Percentiles rank a stretch among this genome's conserved stretches.
phyloP scores from a whole-genome alignment of 495 filamentous ascomycete species.

The Penicillium salamii region DNA sequence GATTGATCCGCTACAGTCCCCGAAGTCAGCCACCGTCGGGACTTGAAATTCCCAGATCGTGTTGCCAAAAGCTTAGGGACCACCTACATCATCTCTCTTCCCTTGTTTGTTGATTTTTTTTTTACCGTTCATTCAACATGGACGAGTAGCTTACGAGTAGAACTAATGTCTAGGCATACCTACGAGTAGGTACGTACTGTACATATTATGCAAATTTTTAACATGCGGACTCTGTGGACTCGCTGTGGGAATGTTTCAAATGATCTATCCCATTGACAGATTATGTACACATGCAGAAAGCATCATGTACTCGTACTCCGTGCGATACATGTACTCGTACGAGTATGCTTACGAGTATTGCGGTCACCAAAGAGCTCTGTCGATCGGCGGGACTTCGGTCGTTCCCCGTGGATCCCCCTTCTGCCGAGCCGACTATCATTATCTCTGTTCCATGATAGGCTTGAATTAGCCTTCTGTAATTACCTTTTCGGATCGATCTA shows the following conservation, averaged over 20 bases:
- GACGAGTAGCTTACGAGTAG: too few relatives aligned
- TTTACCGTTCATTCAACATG: too few relatives aligned
- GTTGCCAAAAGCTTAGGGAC: constrained; percentile 1
- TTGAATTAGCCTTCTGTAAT: background rate
- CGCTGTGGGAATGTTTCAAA: background rate
- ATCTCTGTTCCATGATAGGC: background rate
- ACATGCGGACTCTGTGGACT: too few relatives aligned
- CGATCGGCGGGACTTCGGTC: background rate
- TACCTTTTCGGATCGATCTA: background rate
- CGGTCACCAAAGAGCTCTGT: constrained; percentile 1
- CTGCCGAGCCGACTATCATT: constrained; percentile 1
- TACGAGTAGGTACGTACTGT: too few relatives aligned
- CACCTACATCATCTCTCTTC: background rate
- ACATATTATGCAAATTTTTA: too few relatives aligned
- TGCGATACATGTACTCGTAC: too few relatives aligned
- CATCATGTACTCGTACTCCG: background rate
- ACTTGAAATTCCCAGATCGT: background rate
- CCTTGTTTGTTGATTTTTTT: too few relatives aligned
- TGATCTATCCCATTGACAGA: background rate
- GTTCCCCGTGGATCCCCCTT: background rate
- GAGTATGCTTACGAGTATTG: too few relatives aligned
- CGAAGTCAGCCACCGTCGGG: background rate
- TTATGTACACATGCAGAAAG: background rate
- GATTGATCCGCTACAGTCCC: background rate
- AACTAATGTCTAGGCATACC: too few relatives aligned